These are phyloP conservation scores for Plasmodium berghei DNA, from an alignment of 169 alveolate species.

Conservation along the genomic window DNA sequence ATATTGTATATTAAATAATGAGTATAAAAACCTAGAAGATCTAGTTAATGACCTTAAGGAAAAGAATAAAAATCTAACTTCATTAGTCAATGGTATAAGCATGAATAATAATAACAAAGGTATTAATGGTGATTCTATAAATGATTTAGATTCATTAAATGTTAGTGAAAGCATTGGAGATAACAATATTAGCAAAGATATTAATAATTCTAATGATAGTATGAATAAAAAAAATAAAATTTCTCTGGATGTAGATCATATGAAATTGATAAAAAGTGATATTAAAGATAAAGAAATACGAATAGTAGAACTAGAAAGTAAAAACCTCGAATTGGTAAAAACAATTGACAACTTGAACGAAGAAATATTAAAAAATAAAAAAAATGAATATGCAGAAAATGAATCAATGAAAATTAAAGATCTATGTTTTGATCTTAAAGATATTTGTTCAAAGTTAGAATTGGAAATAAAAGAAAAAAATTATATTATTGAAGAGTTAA, in stretches of 20 bases:
- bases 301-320: constrained; percentile 72
- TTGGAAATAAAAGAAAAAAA: constrained; percentile 68
- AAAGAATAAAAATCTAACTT: constrained; percentile 47
- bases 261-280: constrained; percentile 65
- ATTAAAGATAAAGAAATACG: constrained; percentile 69
- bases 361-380: constrained; percentile 28
- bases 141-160: neutral
- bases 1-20: constrained; percentile 53
- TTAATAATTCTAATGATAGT: neutral
- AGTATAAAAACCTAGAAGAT: constrained; percentile 73
- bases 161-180: neutral
- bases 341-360: constrained; percentile 58
- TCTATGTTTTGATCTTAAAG: constrained; percentile 75
- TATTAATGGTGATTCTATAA: neutral
- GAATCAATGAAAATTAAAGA: constrained; percentile 63
- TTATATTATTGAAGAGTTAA: constrained; percentile 65
- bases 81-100: constrained; percentile 43
- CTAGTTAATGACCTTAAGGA: constrained; percentile 46
- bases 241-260: constrained; percentile 30
- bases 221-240: constrained; percentile 14
- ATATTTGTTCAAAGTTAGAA: constrained; percentile 71
- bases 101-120: neutral
- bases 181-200: neutral
- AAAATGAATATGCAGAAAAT: constrained; percentile 21
- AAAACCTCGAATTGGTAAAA: constrained; percentile 60